Conservation (phyloP, 176 grass and related monocot species). For the Cocos nucifera region DNA sequence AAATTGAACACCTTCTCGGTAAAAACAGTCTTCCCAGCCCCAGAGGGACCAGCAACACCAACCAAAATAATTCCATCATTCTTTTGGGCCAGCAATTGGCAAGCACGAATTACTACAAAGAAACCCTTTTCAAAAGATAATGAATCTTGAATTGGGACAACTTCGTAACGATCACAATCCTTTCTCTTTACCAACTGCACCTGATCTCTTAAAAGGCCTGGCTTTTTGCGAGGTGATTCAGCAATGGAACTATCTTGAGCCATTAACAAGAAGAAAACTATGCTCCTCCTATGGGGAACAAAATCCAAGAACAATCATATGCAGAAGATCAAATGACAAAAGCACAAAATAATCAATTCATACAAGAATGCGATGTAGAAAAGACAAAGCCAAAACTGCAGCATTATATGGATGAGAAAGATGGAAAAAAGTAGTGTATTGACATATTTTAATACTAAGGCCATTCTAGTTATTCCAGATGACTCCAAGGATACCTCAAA, state of each 20-base stretch:
- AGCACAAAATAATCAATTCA: background rate
- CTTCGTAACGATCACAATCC: slow-evolving; percentile 66
- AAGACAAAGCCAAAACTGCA: too few species aligned
- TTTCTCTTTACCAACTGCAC: slow-evolving; percentile 79
- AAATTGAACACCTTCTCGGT: slow-evolving; percentile 95
- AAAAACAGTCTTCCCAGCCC: slow-evolving; percentile 91
- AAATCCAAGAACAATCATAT: too few species aligned
- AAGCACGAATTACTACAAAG: slow-evolving; percentile 81
- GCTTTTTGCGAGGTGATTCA: slow-evolving; percentile 52
- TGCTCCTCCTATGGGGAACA: too few species aligned
- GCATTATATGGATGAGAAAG: too few species aligned
- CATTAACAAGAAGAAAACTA: slow-evolving; percentile 27
- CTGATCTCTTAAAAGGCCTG: slow-evolving; percentile 80
- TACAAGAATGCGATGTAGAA: too few species aligned
- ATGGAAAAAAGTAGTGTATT: too few species aligned
- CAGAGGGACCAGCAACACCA: slow-evolving; percentile 83
- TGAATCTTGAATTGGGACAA: slow-evolving; percentile 55
- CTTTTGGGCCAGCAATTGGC: slow-evolving; percentile 72
- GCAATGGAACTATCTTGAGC: slow-evolving; percentile 37
- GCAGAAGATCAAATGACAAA: background rate
- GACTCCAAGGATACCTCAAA: too few species aligned
- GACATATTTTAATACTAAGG: too few species aligned
- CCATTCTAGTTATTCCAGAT: too few species aligned
- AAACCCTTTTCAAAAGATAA: slow-evolving; percentile 98
- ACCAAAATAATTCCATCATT: slow-evolving; percentile 86